phyloP scores from a whole-genome alignment of 139 green algal species.

The Penium margaritaceum region DNA sequence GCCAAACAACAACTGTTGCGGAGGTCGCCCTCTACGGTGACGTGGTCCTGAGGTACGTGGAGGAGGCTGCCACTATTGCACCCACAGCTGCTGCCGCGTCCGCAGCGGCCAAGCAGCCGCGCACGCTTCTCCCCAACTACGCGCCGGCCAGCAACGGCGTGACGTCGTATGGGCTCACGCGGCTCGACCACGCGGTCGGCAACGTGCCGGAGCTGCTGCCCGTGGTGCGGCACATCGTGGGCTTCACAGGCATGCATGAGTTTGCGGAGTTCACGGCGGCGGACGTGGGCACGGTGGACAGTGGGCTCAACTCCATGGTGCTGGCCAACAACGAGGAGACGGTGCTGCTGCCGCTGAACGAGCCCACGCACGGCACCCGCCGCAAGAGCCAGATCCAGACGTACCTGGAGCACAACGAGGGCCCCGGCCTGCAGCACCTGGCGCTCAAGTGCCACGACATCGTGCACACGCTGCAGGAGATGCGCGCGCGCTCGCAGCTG shows the following conservation, averaged over 20 bases:
- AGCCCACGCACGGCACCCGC: slow-evolving; percentile 36
- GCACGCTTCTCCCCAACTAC: slow-evolving; percentile 76
- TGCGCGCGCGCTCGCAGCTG: slow-evolving; percentile 54
- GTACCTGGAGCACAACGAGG: slow-evolving; percentile 95
- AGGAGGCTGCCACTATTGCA: too few relatives aligned
- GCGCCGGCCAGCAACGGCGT: slow-evolving; percentile 38
- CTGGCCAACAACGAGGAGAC: slow-evolving; percentile 88
- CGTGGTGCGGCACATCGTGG: slow-evolving; percentile 73
- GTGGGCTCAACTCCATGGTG: slow-evolving; percentile 58
- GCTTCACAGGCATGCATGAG: slow-evolving; percentile 85
- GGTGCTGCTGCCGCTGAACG: slow-evolving; percentile 85
- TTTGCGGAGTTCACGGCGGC: slow-evolving; percentile 95
- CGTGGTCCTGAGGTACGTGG: slow-evolving; percentile 71
- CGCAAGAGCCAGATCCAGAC: slow-evolving; percentile 65
- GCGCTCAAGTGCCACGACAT: slow-evolving; percentile 93
- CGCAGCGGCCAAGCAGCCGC: slow-evolving; percentile 55
- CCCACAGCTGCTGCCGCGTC: too few relatives aligned
- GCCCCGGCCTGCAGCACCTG: slow-evolving; percentile 90
- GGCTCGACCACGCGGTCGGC: slow-evolving; percentile 90
- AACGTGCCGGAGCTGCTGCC: slow-evolving; percentile 78
- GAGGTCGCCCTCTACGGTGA: slow-evolving; percentile 92
- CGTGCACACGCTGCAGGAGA: slow-evolving; percentile 71
- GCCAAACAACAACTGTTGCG: too few relatives aligned
- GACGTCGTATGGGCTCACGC: slow-evolving; percentile 31
- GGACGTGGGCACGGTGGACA: slow-evolving; percentile 84